Evolutionary conservation across 768 basidiomycete genomes (phyloP), one percentile per base, ranked within the genome.

Genomic region (Tulasnella sp.): DNA sequence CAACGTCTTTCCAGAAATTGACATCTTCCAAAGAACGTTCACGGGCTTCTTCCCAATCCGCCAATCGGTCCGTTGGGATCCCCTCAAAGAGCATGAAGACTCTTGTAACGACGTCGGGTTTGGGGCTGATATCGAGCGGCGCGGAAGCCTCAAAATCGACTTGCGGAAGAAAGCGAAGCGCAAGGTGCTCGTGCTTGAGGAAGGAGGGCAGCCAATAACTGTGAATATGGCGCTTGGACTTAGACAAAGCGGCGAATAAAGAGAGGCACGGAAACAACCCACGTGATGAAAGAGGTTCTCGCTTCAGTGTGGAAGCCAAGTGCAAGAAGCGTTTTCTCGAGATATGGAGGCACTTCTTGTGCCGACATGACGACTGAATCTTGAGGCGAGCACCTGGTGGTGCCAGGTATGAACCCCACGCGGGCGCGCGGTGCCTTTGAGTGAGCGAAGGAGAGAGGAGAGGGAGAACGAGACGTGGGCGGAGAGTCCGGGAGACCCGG

Each of bases 71-170:
- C 0, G 77, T 79, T 7, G 79, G 78, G 0, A 87, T 78, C 0
- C 85, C 85, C 25, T 82, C 79, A 79, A 86, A 88, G 1, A 87
- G 79, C 86, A 87, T 86, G 79, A 87, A 87, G 14, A 87, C 81
- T 6, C 85, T 84, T 0, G 83, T 84, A 8, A 86, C 81, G 64
- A 85, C 81, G 74, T 86, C 86, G 19, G 87, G 86, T 37, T 77
- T 45, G 0, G 87, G 87, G 0, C 73, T 76, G 67, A 88, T 77
- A 2, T 78, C 77, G 19, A 88, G 81, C 0, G 79, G 83, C 0
- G 85, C 87, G 0, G 86, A 83, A 6, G 77, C 74, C 71, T 85
- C 85, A 78, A 86, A 88, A 25, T 83, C 82, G 1, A 79, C 79
- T 78, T 87, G 87, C 1, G 85, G 82, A 5, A 87, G 40, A 80